Evolutionary conservation across 441 rosid species (phyloP).

Genomic region (Pelargonium fulgidum): DNA sequence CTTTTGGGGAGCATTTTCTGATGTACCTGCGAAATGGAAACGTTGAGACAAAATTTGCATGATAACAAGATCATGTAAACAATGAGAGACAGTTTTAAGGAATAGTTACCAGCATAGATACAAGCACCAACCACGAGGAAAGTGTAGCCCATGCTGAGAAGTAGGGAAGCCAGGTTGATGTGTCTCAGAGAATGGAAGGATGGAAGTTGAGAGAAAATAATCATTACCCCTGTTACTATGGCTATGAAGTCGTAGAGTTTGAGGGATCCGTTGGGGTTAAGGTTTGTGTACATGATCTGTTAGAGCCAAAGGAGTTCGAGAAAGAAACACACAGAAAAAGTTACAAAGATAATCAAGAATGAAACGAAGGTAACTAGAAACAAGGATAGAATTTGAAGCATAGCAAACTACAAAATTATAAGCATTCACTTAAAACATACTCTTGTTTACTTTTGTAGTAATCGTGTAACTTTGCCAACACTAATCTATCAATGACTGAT

Average conservation of each 20-base stretch:
- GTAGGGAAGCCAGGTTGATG: slow-evolving; percentile 44
- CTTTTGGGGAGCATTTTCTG: slow-evolving; percentile 32
- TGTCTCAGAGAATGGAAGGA: slow-evolving; percentile 57
- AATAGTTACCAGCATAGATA: slow-evolving; percentile 29
- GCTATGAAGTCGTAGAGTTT: slow-evolving; percentile 43
- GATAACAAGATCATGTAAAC: background rate
- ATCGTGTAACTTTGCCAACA: too few species aligned
- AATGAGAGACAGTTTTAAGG: background rate
- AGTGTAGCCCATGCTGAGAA: slow-evolving; percentile 43
- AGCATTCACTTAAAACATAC: background rate
- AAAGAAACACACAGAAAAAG: slow-evolving; percentile 7
- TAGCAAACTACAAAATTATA: background rate
- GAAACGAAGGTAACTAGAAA: background rate
- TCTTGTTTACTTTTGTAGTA: too few species aligned
- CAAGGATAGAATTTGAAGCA: background rate
- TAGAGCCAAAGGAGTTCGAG: background rate
- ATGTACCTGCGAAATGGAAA: slow-evolving; percentile 28
- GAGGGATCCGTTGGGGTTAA: slow-evolving; percentile 33
- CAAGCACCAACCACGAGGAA: slow-evolving; percentile 33
- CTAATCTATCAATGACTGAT: background rate
- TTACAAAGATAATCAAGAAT: background rate
- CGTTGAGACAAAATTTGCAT: background rate
- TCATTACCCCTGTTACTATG: slow-evolving; percentile 29
- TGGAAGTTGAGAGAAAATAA: slow-evolving; percentile 46
- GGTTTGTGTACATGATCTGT: slow-evolving; percentile 45